Evolutionary conservation across 2,329 filamentous ascomycete genomes (phyloP), one percentile per base, ranked within the genome.

Genomic region (Lecanosticta acicola): DNA sequence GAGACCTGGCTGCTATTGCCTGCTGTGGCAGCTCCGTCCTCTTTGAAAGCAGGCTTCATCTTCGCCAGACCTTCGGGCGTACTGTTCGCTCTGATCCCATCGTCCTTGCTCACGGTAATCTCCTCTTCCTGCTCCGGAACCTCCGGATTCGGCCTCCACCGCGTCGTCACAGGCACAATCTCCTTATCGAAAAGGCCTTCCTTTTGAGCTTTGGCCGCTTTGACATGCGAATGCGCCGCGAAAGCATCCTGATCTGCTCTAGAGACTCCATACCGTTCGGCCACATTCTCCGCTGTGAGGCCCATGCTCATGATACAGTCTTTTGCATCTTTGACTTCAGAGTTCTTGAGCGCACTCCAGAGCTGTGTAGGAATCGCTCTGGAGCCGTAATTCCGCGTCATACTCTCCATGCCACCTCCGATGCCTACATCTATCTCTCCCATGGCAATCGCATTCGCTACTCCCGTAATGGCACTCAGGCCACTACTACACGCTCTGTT

Each of bases 241-340:
- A 95, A 88, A 1, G 75, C 82, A 62, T 96, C 90, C 70, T 95
- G 89, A 51, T 94, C 88, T 2, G 72, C 75, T 18, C 90, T 72
- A 3, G 70, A 77, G 18, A 96, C 79, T 8, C 78, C 78, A 62
- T 94, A 94, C 38, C 89, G 72, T 57, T 74, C 70, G 0, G 90
- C 87, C 0, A 96, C 88, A 59, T 94, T 95, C 73, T 96, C 90
- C 3, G 81, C 83, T 10, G 90, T 96, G 48, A 91, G 69, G 0
- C 90, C 90, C 90, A 96, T 96, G 57, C 83, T 81, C 90, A 95
- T 94, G 64, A 96, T 80, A 65, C 90, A 95, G 65, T 95, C 90
- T 34, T 78, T 72, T 3, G 86, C 85, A 53, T 94, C 83, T 60
- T 84, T 76, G 8, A 78, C 76, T 1, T 70, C 68, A 3, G 77